These are phyloP conservation scores for Phyllosticta ampelicida DNA, from an alignment of 2,329 filamentous ascomycete species.

Conservation along the genomic window DNA sequence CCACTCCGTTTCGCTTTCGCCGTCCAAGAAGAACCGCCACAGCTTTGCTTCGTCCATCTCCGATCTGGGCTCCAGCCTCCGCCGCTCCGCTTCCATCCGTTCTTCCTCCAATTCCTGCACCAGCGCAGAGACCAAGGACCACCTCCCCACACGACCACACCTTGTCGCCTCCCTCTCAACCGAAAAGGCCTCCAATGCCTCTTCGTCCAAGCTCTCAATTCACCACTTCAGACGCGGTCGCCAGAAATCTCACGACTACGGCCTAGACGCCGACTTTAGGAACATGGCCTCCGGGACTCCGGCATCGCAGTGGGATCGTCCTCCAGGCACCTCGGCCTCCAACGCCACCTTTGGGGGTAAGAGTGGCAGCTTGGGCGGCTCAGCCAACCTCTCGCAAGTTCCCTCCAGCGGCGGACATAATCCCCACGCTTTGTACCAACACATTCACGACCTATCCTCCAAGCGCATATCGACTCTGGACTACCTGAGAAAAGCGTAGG, in stretches of 20 bases:
- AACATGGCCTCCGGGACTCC: slow-evolving; percentile 4
- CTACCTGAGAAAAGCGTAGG: slow-evolving; percentile 84
- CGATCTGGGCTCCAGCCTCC: slow-evolving; percentile 29
- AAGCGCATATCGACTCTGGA: slow-evolving; percentile 93
- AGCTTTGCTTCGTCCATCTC: slow-evolving; percentile 25
- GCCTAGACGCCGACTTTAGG: slow-evolving; percentile 7
- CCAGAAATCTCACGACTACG: slow-evolving; percentile 26
- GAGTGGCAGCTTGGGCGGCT: background rate
- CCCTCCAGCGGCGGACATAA: slow-evolving; percentile 30
- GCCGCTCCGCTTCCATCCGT: slow-evolving; percentile 31
- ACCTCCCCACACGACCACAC: slow-evolving; percentile 17
- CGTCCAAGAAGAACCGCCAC: slow-evolving; percentile 16
- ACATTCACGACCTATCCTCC: slow-evolving; percentile 72
- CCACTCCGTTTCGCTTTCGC: slow-evolving; percentile 10
- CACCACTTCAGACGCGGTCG: slow-evolving; percentile 25
- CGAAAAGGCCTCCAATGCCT: slow-evolving; percentile 21
- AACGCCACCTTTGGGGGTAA: slow-evolving; percentile 3
- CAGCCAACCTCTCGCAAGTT: slow-evolving; percentile 15
- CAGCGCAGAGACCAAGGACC: slow-evolving; percentile 16
- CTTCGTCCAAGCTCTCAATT: slow-evolving; percentile 25
- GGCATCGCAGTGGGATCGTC: slow-evolving; percentile 4
- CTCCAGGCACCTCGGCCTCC: slow-evolving; percentile 5
- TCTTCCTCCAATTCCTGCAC: slow-evolving; percentile 23
- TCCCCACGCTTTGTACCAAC: slow-evolving; percentile 48
- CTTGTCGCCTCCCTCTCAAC: slow-evolving; percentile 25